These are phyloP conservation scores for Terfezia boudieri DNA, from an alignment of 495 filamentous ascomycete species.

Conservation along the genomic window DNA sequence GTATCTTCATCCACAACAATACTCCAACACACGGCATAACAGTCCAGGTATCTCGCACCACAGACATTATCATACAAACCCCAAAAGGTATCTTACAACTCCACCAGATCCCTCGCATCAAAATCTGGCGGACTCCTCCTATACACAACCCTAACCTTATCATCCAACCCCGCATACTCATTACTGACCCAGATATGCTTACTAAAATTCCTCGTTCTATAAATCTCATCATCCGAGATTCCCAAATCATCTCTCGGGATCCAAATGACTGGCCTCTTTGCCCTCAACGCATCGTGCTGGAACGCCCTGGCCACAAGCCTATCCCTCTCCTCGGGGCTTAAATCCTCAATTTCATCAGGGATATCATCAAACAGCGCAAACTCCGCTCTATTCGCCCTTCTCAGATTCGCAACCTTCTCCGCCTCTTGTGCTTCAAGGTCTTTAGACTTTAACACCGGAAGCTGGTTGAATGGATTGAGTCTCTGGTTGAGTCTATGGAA, in stretches of 20 bases:
- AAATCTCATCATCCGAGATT: constrained; percentile 76
- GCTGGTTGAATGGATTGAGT: constrained; percentile 1
- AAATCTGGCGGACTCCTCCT: constrained; percentile 78
- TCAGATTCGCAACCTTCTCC: constrained; percentile 22
- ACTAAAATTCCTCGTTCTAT: constrained; percentile 49
- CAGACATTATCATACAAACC: no score
- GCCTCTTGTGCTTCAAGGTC: constrained; percentile 1
- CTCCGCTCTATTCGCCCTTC: constrained; percentile 38
- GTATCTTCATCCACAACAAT: no score
- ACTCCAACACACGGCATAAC: no score
- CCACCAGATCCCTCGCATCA: constrained; percentile 71
- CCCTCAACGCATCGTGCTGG: constrained; percentile 69
- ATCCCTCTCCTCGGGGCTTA: constrained; percentile 79
- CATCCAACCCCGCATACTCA: constrained; percentile 67
- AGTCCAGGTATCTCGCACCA: no score
- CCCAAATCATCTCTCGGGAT: constrained; percentile 83
- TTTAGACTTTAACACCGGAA: constrained; percentile 3
- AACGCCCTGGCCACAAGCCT: constrained; percentile 71
- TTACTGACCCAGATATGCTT: constrained; percentile 86
- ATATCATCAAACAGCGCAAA: constrained; percentile 62
- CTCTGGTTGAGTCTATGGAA: constrained; percentile 1
- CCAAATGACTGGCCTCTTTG: constrained; percentile 76
- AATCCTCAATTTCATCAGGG: constrained; percentile 79
- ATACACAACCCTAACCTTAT: constrained; percentile 68
- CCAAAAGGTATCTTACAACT: constrained; percentile 28